These are phyloP conservation scores for Pyricularia grisea DNA, from an alignment of 2,329 filamentous ascomycete species.

Conservation along the genomic window DNA sequence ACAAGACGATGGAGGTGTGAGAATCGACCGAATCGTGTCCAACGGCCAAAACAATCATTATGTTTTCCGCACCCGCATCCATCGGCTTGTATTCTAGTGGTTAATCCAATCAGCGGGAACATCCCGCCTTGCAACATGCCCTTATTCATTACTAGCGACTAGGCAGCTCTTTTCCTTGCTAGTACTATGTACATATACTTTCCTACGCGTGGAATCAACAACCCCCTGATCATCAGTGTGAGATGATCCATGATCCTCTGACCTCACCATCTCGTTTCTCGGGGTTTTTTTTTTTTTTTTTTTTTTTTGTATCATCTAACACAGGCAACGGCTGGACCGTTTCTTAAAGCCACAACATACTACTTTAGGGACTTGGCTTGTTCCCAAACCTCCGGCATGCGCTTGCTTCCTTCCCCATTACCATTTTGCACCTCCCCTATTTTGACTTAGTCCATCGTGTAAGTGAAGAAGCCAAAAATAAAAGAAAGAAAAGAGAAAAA, in stretches of 20 bases:
- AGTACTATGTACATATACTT: not conserved
- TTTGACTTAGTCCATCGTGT: not conserved
- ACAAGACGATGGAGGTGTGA: not conserved
- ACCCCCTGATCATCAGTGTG: not conserved
- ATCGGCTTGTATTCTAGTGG: not conserved
- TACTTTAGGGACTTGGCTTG: not conserved
- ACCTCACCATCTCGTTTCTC: not conserved
- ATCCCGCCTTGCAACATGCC: not conserved
- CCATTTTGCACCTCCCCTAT: not conserved
- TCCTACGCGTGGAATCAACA: not conserved
- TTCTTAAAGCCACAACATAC: not conserved
- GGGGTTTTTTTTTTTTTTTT: too few species aligned
- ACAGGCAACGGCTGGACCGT: not conserved
- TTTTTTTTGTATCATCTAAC: not conserved
- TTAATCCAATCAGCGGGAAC: not conserved
- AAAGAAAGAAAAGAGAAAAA: not conserved
- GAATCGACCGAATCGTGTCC: not conserved
- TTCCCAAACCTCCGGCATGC: not conserved
- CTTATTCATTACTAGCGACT: not conserved
- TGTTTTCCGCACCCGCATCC: not conserved
- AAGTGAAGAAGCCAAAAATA: not conserved
- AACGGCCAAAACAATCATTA: not conserved
- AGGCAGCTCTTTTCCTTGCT: too few species aligned
- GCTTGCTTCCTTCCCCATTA: not conserved
- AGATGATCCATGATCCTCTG: not conserved